phyloP scores from a whole-genome alignment of 768 basidiomycete species.

The Suillus weaverae region DNA sequence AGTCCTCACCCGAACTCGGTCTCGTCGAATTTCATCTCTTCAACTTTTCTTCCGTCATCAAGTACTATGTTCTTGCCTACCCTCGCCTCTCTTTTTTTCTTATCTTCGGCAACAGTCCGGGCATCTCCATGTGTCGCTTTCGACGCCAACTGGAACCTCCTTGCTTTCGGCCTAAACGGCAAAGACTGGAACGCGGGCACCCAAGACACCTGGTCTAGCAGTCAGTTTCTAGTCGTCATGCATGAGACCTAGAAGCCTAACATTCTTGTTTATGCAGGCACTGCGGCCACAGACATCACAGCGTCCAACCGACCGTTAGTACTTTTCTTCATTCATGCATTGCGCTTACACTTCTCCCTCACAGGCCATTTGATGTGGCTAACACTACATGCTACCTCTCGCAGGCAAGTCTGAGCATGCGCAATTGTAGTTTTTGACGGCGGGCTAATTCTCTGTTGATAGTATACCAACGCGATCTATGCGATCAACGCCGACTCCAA shows the following conservation, averaged over 20 bases:
- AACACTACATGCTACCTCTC: slow-evolving; percentile 75
- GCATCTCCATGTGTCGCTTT: slow-evolving; percentile 72
- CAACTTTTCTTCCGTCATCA: slow-evolving; percentile 6
- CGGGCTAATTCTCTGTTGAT: slow-evolving; percentile 15
- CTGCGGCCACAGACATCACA: slow-evolving; percentile 64
- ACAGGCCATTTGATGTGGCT: slow-evolving; percentile 62
- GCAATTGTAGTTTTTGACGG: not conserved
- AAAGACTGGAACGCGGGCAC: slow-evolving; percentile 84
- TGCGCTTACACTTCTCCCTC: slow-evolving; percentile 4
- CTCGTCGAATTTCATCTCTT: not conserved
- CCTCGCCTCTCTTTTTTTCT: slow-evolving; percentile 55
- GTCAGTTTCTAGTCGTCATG: slow-evolving; percentile 27
- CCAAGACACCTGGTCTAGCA: slow-evolving; percentile 65
- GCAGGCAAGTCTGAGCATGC: slow-evolving; percentile 41
- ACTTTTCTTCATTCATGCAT: slow-evolving; percentile 4
- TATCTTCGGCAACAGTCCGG: slow-evolving; percentile 35
- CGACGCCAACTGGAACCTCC: slow-evolving; percentile 78
- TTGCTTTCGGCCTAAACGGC: slow-evolving; percentile 80
- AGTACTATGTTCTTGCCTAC: slow-evolving; percentile 40
- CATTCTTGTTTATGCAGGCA: slow-evolving; percentile 18
- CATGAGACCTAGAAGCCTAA: slow-evolving; percentile 2
- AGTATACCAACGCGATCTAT: slow-evolving; percentile 88
- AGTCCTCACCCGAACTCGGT: not conserved
- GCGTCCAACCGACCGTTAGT: slow-evolving; percentile 71
- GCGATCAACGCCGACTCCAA: slow-evolving; percentile 75